Conservation (phyloP, 2,329 filamentous ascomycete genomes). For the Thielaviopsis ethacetica region DNA sequence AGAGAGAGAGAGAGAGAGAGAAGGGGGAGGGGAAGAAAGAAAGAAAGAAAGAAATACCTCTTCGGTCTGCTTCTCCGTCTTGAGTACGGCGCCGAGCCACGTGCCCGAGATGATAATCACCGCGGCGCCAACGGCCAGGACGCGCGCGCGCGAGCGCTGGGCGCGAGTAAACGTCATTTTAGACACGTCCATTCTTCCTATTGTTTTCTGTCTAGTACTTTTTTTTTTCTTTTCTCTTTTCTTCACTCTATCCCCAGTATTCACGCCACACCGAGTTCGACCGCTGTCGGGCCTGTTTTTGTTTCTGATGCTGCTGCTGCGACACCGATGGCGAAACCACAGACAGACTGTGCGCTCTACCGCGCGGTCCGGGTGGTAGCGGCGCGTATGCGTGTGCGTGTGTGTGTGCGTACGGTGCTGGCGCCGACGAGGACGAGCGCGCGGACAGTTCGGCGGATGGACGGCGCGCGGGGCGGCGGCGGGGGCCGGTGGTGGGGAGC, state of each 20-base stretch:
- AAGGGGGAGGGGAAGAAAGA: background rate
- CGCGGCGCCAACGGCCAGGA: slow-evolving; percentile 27
- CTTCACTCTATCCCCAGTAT: slow-evolving; percentile 4
- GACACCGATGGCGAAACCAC: background rate
- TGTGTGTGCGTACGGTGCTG: slow-evolving; percentile 12
- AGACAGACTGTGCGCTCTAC: background rate
- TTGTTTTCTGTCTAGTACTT: too few relatives aligned
- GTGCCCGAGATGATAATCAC: slow-evolving; percentile 30
- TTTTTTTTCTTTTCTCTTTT: background rate
- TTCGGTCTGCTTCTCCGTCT: slow-evolving; percentile 30
- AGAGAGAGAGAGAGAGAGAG: background rate
- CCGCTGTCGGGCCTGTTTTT: background rate
- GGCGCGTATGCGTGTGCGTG: slow-evolving; percentile 14
- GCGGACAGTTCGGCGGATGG: too few relatives aligned
- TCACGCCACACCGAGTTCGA: slow-evolving; percentile 5
- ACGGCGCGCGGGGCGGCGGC: too few relatives aligned
- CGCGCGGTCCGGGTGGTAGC: background rate
- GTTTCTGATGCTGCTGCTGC: background rate
- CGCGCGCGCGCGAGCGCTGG: slow-evolving; percentile 12
- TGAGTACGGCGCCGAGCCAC: slow-evolving; percentile 32
- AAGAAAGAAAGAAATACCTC: slow-evolving; percentile 19
- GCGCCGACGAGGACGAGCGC: background rate
- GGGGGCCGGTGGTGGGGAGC: background rate
- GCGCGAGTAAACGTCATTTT: background rate
- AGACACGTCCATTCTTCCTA: background rate